These are phyloP conservation scores for Volvox carteri DNA, from an alignment of 163 green algal species.

Conservation along the genomic window DNA sequence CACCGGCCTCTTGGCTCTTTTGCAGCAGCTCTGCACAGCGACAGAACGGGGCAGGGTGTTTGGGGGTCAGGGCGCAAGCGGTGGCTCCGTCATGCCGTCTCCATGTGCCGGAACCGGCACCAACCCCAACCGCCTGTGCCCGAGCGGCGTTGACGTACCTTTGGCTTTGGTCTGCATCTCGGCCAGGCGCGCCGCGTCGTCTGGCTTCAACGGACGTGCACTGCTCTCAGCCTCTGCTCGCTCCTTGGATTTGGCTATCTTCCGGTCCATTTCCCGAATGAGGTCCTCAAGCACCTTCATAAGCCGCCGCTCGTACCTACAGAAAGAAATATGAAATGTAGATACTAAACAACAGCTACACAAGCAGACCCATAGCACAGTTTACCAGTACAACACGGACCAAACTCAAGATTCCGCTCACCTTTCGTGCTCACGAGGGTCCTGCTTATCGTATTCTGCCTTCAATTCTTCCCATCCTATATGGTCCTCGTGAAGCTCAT, in stretches of 20 bases:
- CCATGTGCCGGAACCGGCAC: too few relatives aligned
- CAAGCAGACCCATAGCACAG: too few relatives aligned
- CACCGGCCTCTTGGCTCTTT: constrained; percentile 76
- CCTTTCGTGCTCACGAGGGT: constrained; percentile 78
- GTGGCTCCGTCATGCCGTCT: too few relatives aligned
- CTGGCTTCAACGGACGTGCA: constrained; percentile 70
- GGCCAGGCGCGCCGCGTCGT: constrained; percentile 79
- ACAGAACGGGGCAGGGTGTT: background rate
- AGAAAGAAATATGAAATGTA: background rate
- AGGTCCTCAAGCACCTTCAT: constrained; percentile 81
- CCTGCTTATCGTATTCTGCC: constrained; percentile 78
- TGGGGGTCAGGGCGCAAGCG: background rate
- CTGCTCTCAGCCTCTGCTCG: constrained; percentile 82
- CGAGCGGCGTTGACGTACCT: constrained; percentile 38
- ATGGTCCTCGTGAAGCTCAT: constrained; percentile 85
- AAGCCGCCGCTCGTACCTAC: constrained; percentile 83
- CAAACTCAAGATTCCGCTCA: too few relatives aligned
- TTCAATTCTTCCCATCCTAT: constrained; percentile 81
- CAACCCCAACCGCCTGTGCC: background rate
- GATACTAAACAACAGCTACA: background rate
- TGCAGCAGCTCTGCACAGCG: constrained; percentile 69
- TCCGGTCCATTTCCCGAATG: constrained; percentile 88
- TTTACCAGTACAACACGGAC: too few relatives aligned
- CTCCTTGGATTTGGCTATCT: constrained; percentile 87
- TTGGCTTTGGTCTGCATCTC: constrained; percentile 76